A percentile compares a stretch with the other conserved stretches of the same genome.
phyloP scores from a whole-genome alignment of 2,329 filamentous ascomycete genomes.

The Aspergillus sergii region DNA sequence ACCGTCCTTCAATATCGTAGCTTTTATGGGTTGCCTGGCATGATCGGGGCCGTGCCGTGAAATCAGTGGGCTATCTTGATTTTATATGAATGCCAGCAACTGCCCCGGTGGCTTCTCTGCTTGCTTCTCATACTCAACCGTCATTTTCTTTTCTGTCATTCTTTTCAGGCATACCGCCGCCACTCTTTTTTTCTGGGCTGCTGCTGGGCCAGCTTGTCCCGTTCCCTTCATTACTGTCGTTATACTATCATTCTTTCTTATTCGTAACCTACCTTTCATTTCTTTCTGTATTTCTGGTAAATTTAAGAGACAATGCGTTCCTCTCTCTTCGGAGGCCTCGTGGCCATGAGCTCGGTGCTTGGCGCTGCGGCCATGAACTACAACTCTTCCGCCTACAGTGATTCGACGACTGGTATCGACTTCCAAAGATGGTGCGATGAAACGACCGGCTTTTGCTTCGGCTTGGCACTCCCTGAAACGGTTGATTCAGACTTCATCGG shows the following conservation, averaged over 20 bases:
- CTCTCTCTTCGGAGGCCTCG: slow-evolving; percentile 11
- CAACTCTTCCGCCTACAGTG: slow-evolving; percentile 21
- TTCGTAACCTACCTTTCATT: slow-evolving; percentile 4
- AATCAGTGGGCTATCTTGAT: not conserved
- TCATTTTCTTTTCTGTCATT: slow-evolving; percentile 12
- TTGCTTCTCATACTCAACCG: slow-evolving; percentile 2
- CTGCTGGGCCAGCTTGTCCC: slow-evolving; percentile 19
- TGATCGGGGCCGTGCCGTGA: not conserved
- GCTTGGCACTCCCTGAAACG: slow-evolving; percentile 20
- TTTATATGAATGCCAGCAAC: slow-evolving; percentile 16
- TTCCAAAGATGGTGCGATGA: slow-evolving; percentile 24
- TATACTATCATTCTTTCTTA: slow-evolving; percentile 5
- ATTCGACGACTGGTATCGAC: slow-evolving; percentile 19
- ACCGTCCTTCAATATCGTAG: slow-evolving; percentile 13
- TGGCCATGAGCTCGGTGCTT: slow-evolving; percentile 17
- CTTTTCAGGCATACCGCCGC: slow-evolving; percentile 12
- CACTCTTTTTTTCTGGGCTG: slow-evolving; percentile 15
- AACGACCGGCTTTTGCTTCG: slow-evolving; percentile 19
- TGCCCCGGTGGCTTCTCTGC: slow-evolving; percentile 1
- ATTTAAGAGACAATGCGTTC: slow-evolving; percentile 16
- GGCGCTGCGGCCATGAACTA: slow-evolving; percentile 14
- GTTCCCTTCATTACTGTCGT: slow-evolving; percentile 14
- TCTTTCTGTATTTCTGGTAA: slow-evolving; percentile 8
- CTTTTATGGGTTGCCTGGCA: slow-evolving; percentile 1
- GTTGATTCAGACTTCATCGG: slow-evolving; percentile 19